Evolutionary conservation across 2,329 filamentous ascomycete species (phyloP), one percentile per base, ranked within the genome.

Genomic region (Colletotrichum kahawae): DNA sequence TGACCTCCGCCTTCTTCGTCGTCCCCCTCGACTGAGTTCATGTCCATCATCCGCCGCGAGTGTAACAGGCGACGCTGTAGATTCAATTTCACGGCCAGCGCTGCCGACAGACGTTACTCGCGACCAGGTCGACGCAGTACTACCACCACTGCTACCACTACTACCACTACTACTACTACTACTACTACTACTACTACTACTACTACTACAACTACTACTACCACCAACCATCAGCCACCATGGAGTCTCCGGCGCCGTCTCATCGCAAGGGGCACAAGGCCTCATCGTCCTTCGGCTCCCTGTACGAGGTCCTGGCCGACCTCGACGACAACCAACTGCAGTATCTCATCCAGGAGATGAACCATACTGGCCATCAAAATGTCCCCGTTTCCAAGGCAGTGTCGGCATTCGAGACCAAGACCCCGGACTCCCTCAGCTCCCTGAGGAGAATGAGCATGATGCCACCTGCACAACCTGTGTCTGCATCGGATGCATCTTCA

Each of bases 281-380:
- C 16, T 68, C 73, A 9, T 63, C 72, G 5, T 75, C 73, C 5
- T 31, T 75, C 18, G 69, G 63, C 29, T 75, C 73, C 12, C 31
- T 75, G 12, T 75, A 75, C 43, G 73, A 73, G 36, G 73, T 75
- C 21, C 57, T 75, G 10, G 73, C 73, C 73, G 73, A 75, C 70
- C 73, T 75, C 18, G 73, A 75, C 29, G 73, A 75, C 14, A 75
- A 38, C 34, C 73, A 75, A 24, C 69, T 75, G 21, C 73, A 75
- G 63, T 75, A 75, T n/a, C 73, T 75, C 64, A 75, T 75, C 69
- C 73, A 75, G 48, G 73, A 75, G 73, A 75, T 75, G 73, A 75
- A 75, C 34, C 69, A 75, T 34, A 75, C 73, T 16, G 73, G 73
- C 29, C 73, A 75, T 18, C 73, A 71, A 24, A 67, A 75, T 36